Evolutionary conservation across 1,284 basidiomycete genomes (phyloP).

Genomic region (Sporisorium iseilematis-ciliati): DNA sequence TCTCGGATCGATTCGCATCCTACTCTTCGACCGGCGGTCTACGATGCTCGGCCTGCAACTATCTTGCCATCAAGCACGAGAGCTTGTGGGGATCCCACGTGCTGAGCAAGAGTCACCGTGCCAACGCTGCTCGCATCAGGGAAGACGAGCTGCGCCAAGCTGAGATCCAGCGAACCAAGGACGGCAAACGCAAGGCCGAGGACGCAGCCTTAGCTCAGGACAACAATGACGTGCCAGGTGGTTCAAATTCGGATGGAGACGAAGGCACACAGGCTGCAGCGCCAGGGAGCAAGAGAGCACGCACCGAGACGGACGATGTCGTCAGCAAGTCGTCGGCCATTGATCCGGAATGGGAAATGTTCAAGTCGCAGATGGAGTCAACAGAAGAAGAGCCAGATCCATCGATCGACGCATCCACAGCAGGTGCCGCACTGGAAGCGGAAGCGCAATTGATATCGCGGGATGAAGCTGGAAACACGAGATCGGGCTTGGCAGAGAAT

Average conservation of each 20-base stretch:
- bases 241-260: background rate
- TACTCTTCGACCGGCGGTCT: conserved; percentile 46
- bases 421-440: conserved; percentile 52
- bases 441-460: conserved; percentile 50
- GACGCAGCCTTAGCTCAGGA: conserved; percentile 4
- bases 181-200: conserved; percentile 48
- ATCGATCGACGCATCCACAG: background rate
- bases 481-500: background rate
- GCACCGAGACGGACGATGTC: background rate
- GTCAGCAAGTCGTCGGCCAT: conserved; percentile 4
- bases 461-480: background rate
- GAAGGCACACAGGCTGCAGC: background rate
- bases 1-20: conserved; percentile 54
- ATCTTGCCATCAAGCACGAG: conserved; percentile 57
- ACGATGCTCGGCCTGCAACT: conserved; percentile 58
- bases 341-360: conserved; percentile 60
- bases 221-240: background rate
- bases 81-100: conserved; percentile 56
- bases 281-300: conserved; percentile 25
- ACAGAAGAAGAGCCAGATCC: conserved; percentile 3
- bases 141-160: conserved; percentile 35
- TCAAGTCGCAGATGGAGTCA: conserved; percentile 50
- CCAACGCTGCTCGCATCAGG: conserved; percentile 28
- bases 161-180: conserved; percentile 29
- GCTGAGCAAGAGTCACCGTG: conserved; percentile 52